Evolutionary conservation across 805 yeast genomes (phyloP).

Genomic region (Schwanniomyces yamadae): DNA sequence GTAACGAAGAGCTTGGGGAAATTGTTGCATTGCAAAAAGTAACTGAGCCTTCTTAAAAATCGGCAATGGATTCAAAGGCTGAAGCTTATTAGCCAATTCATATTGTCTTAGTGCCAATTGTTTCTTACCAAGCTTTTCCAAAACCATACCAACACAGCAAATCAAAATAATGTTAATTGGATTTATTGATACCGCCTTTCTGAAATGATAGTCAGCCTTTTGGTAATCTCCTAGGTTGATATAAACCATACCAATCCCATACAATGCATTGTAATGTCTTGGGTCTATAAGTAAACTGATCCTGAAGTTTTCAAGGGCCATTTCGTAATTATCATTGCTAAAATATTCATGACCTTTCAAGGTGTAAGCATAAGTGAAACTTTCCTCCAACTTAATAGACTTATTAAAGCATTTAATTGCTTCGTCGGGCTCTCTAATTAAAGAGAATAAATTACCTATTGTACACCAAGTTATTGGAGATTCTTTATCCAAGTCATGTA

Average conservation of each 20-base stretch:
- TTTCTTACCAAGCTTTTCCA: conserved; percentile 69
- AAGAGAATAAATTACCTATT: conserved; percentile 83
- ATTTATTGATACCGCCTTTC: conserved; percentile 83
- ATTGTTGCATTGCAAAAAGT: conserved; percentile 67
- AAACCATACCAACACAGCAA: conserved; percentile 92
- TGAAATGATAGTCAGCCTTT: conserved; percentile 82
- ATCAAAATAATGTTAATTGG: conserved; percentile 86
- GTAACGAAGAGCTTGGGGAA: conserved; percentile 67
- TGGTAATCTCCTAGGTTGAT: conserved; percentile 80
- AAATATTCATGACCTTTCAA: conserved; percentile 91
- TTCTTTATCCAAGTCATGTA: conserved; percentile 61
- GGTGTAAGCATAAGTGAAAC: conserved; percentile 85
- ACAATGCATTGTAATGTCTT: conserved; percentile 89
- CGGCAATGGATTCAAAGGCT: conserved; percentile 83
- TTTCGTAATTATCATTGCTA: conserved; percentile 84
- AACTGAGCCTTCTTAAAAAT: conserved; percentile 86
- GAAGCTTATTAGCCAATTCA: conserved; percentile 76
- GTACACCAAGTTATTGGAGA: conserved; percentile 89
- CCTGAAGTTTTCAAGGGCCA: conserved; percentile 81
- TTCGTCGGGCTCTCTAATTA: conserved; percentile 81
- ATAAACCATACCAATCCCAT: conserved; percentile 94
- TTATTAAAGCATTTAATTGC: conserved; percentile 85
- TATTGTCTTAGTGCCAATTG: conserved; percentile 79
- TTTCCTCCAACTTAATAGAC: conserved; percentile 65
- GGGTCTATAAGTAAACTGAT: conserved; percentile 73